Evolutionary conservation across 2,329 filamentous ascomycete genomes (phyloP).

Genomic region (Sporothrix dimorphospora): DNA sequence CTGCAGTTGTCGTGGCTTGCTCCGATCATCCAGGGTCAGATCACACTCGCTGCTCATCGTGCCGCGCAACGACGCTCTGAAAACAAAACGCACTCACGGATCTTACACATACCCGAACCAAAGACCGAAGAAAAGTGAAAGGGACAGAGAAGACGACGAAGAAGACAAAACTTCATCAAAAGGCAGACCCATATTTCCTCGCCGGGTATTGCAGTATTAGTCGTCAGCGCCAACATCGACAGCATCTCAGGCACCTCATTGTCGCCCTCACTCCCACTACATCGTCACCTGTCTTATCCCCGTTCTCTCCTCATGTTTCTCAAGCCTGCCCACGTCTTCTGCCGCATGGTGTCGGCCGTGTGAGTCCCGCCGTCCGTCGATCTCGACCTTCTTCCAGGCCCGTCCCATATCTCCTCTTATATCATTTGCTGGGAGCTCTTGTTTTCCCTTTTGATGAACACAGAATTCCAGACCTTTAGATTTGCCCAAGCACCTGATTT

Average conservation of each 20-base stretch:
- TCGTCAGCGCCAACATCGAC: not conserved
- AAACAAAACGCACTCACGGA: not conserved
- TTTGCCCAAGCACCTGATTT: not conserved
- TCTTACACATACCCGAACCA: conserved; percentile 14
- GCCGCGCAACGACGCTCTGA: conserved; percentile 1
- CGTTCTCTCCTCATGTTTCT: not conserved
- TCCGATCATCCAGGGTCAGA: conserved; percentile 2
- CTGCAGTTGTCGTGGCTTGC: not conserved
- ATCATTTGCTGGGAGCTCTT: not conserved
- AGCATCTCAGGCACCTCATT: not conserved
- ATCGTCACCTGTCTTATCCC: conserved; percentile 2
- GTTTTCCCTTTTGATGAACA: not conserved
- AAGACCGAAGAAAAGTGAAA: not conserved
- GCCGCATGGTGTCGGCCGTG: conserved; percentile 20
- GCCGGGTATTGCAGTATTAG: not conserved
- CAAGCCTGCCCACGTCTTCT: not conserved
- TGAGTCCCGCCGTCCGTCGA: conserved; percentile 25
- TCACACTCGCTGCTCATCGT: not conserved
- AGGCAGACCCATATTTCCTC: not conserved
- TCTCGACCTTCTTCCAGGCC: not conserved
- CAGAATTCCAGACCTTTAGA: not conserved
- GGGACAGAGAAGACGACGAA: not conserved
- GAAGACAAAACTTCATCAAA: too few species aligned
- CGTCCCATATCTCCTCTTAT: not conserved
- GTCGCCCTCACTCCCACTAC: too few species aligned